Evolutionary conservation across 1,139 yeast species (phyloP), one percentile per base, ranked within the genome.

Genomic region (Candida labiduridarum): DNA sequence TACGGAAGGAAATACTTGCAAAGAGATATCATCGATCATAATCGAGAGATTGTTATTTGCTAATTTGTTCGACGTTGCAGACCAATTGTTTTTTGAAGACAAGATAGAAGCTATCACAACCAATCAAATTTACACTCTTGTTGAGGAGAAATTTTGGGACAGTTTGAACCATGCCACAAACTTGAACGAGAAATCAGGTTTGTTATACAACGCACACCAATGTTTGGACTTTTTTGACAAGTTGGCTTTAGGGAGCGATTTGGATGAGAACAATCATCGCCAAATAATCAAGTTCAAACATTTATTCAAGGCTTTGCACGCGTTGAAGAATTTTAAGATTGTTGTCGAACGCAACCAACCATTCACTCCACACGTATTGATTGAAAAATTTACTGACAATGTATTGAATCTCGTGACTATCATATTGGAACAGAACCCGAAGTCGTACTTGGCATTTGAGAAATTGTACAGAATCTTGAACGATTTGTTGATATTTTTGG

Each of bases 381-480:
- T 74, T 7, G 58, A 52, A n/a, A 58, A 59, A 40, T 70, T 68
- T 44, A 50, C 53, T 31, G 62, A 59, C 46, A 45, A 56, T 64
- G 8, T 71, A 0, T 56, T 72, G 53, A 62, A 62, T 3, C 56
- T 76, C 40, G 61, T 74, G 0, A 63, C 72, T 4, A 49, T 61
- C 8, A 69, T 85, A 4, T 65, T 85, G 15, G 89, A 84, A 53
- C 70, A 82, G 43, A 85, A 86, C 58, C 75, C 80, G 0, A 69
- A 70, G 29, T 74, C 86, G 7, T 85, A 84, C 55, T 62, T 71
- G 49, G 77, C 83, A n/a, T 66, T 70, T 39, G 76, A 72, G 8
- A 71, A 71, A 44, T 63, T 85, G 9, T 71, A 70, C 56, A 63
- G 66, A 9, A 65, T 85, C 1, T 55, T 80, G 30, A 66, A 66